Conservation (phyloP, 345 rosid species). For the Corymbia maculata region DNA sequence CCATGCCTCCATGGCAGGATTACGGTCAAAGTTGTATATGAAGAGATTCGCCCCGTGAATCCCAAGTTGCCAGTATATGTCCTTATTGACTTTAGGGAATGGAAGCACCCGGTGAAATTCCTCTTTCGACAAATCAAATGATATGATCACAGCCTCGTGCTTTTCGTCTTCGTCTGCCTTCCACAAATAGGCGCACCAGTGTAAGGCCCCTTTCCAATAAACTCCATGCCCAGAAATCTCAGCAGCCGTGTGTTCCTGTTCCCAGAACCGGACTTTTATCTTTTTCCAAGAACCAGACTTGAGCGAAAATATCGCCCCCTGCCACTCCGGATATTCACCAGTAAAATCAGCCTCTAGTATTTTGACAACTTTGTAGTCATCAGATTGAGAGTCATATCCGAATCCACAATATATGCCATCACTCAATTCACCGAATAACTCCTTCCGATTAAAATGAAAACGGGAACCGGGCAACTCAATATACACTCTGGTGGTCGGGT, state of each 20-base stretch:
- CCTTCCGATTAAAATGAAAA: not conserved
- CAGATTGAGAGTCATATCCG: not conserved
- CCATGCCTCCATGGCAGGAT: not conserved
- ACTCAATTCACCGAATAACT: not conserved
- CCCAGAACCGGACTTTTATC: not conserved
- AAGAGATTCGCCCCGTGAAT: not conserved
- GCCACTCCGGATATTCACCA: not conserved
- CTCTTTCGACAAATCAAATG: not conserved
- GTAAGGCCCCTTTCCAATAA: not conserved
- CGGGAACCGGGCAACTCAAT: not conserved
- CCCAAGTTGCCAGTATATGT: not conserved
- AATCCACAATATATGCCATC: not conserved
- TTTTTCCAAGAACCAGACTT: not conserved
- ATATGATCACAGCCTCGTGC: not conserved
- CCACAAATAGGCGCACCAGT: not conserved
- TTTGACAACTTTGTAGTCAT: not conserved
- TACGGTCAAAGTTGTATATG: not conserved
- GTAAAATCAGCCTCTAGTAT: not conserved
- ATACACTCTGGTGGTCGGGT: not conserved
- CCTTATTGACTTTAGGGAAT: not conserved
- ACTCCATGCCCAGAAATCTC: not conserved
- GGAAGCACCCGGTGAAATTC: not conserved
- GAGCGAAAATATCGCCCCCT: not conserved
- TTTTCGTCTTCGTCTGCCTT: accelerated
- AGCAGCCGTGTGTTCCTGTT: not conserved